Evolutionary conservation across 1,284 basidiomycete species (phyloP).

Genomic region (Coniferiporia sulphurascens): DNA sequence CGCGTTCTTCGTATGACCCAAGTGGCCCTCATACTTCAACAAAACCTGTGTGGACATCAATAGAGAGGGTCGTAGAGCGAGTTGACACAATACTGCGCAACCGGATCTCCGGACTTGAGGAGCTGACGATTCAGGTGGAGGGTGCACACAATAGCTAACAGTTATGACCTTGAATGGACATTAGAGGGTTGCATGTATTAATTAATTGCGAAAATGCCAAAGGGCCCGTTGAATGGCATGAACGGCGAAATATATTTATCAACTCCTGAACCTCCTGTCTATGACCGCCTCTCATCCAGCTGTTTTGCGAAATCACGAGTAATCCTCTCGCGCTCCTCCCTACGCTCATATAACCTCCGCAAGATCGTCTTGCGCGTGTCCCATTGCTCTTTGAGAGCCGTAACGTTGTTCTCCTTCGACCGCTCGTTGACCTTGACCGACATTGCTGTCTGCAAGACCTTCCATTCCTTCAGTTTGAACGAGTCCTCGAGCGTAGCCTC

Average conservation of each 20-base stretch:
- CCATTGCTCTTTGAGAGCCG: constrained; percentile 4
- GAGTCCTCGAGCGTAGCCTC: constrained; percentile 38
- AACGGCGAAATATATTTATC: not conserved
- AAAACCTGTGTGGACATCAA: constrained; percentile 48
- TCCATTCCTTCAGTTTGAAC: constrained; percentile 44
- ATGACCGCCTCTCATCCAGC: constrained; percentile 5
- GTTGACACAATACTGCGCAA: constrained; percentile 70
- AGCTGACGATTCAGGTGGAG: constrained; percentile 85
- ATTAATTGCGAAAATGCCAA: not conserved
- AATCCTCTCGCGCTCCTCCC: constrained; percentile 50
- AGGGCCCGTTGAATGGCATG: not conserved
- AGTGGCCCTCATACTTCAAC: constrained; percentile 45
- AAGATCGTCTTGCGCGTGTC: constrained; percentile 41
- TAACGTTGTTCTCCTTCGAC: constrained; percentile 8
- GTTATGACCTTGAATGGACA: not conserved
- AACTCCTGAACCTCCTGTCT: not conserved
- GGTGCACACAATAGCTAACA: constrained; percentile 6
- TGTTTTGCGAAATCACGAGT: constrained; percentile 18
- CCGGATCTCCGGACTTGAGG: constrained; percentile 75
- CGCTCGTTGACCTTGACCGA: constrained; percentile 14
- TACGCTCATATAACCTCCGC: constrained; percentile 46
- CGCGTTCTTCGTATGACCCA: constrained; percentile 51
- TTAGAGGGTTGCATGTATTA: constrained; percentile 6
- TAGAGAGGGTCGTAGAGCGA: constrained; percentile 69
- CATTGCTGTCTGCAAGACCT: constrained; percentile 34